Evolutionary conservation across 495 filamentous ascomycete species (phyloP).

Genomic region (Massariosphaeria phaeospora): DNA sequence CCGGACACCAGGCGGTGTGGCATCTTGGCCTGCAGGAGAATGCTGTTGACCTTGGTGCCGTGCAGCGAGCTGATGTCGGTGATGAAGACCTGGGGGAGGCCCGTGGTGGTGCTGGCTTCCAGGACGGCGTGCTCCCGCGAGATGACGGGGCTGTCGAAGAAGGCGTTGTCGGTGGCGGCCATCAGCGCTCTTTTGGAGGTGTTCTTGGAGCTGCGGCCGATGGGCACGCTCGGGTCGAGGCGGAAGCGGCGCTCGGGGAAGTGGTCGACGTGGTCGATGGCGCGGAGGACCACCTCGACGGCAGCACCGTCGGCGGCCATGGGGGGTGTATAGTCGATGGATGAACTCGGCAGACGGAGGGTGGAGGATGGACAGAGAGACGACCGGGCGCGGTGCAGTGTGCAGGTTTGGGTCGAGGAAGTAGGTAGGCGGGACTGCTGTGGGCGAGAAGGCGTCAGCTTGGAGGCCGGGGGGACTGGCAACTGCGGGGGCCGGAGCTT

Average conservation of each 20-base stretch:
- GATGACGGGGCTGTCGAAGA: constrained; percentile 77
- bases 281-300: constrained; percentile 21
- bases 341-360: neutral
- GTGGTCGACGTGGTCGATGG: constrained; percentile 22
- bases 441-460: neutral
- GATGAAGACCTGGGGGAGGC: constrained; percentile 21
- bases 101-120: neutral
- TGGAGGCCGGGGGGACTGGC: constrained; percentile 3
- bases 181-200: constrained; percentile 47
- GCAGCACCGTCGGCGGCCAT: constrained; percentile 5
- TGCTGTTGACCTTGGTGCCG: constrained; percentile 28
- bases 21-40: neutral
- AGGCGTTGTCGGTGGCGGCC: constrained; percentile 56
- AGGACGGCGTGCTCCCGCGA: constrained; percentile 71
- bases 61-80: constrained; percentile 30
- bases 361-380: neutral
- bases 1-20: constrained; percentile 18
- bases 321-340: neutral
- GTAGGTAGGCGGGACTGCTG: neutral
- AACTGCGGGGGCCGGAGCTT: neutral
- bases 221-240: constrained; percentile 32
- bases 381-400: neutral
- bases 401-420: too few species aligned
- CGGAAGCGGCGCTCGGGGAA: constrained; percentile 20
- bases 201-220: constrained; percentile 61